Conservation (phyloP, 2,329 filamentous ascomycete genomes). For the Trichoderma koningii region DNA sequence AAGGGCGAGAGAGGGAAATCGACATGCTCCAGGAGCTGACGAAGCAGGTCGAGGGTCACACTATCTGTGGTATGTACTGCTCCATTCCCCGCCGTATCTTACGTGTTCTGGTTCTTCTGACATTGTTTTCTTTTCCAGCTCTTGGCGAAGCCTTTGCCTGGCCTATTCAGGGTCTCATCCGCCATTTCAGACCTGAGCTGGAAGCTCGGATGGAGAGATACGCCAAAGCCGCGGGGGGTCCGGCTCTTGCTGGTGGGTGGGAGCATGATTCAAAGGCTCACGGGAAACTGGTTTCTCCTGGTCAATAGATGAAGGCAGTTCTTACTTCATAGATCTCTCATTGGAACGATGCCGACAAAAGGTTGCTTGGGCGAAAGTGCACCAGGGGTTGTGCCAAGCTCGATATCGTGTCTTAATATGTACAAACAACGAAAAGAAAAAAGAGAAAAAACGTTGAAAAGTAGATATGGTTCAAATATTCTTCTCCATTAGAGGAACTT, state of each 20-base stretch:
- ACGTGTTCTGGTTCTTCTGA: slow-evolving; percentile 31
- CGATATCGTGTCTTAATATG: slow-evolving; percentile 18
- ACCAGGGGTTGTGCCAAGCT: not conserved
- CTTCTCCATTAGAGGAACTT: not conserved
- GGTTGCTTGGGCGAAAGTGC: not conserved
- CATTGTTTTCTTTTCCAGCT: slow-evolving; percentile 49
- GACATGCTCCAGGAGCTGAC: slow-evolving; percentile 99
- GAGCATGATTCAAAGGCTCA: slow-evolving; percentile 70
- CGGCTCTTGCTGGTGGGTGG: slow-evolving; percentile 86
- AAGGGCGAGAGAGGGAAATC: slow-evolving; percentile 87
- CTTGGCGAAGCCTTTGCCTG: slow-evolving; percentile 97
- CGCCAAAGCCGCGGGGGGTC: slow-evolving; percentile 69
- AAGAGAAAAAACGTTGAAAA: not conserved
- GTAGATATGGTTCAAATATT: not conserved
- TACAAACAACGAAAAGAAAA: not conserved
- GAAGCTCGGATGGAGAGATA: slow-evolving; percentile 88
- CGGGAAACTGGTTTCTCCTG: slow-evolving; percentile 84
- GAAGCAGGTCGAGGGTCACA: slow-evolving; percentile 99
- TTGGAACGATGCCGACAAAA: not conserved
- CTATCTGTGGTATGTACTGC: slow-evolving; percentile 78
- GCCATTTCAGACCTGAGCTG: slow-evolving; percentile 95
- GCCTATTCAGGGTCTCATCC: slow-evolving; percentile 97
- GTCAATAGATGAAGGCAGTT: slow-evolving; percentile 63
- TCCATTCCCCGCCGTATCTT: not conserved
- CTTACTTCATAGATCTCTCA: slow-evolving; percentile 17